These are phyloP conservation scores for Viridothelium virens DNA, from an alignment of 495 filamentous ascomycete genomes.

Conservation along the genomic window DNA sequence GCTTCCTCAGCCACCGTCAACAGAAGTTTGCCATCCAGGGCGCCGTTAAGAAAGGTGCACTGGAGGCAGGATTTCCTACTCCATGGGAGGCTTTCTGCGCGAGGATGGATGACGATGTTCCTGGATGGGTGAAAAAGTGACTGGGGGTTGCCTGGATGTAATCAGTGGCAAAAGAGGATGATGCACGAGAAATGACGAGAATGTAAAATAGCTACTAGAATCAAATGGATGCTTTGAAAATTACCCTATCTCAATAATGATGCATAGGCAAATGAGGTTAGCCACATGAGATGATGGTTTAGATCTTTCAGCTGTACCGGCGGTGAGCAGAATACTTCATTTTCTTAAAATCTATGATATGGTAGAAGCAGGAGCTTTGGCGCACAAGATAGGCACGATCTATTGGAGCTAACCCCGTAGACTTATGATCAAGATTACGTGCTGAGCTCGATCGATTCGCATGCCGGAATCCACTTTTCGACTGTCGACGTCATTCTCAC, in stretches of 20 bases:
- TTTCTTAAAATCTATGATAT: too few relatives aligned
- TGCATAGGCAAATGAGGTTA: too few relatives aligned
- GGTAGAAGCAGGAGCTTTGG: too few relatives aligned
- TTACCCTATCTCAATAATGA: too few relatives aligned
- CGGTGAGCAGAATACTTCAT: too few relatives aligned
- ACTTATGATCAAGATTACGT: neutral
- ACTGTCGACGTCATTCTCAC: slow-evolving; percentile 6
- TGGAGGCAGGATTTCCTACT: slow-evolving; percentile 57
- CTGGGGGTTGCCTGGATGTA: too few relatives aligned
- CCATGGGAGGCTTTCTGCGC: slow-evolving; percentile 50
- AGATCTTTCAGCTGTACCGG: too few relatives aligned
- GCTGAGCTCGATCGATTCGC: neutral
- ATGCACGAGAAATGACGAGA: too few relatives aligned
- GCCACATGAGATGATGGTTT: too few relatives aligned
- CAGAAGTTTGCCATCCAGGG: slow-evolving; percentile 76
- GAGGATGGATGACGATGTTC: slow-evolving; percentile 35
- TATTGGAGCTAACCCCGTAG: neutral
- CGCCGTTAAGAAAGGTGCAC: slow-evolving; percentile 50
- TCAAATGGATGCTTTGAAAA: too few relatives aligned
- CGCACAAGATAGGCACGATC: neutral
- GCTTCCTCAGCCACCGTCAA: slow-evolving; percentile 72
- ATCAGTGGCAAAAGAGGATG: too few relatives aligned
- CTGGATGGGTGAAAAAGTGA: slow-evolving; percentile 22
- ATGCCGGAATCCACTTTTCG: slow-evolving; percentile 4
- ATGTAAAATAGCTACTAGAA: too few relatives aligned